Evolutionary conservation across 2,329 filamentous ascomycete species (phyloP).

Genomic region (Hymenotorrendiella dingleyae): DNA sequence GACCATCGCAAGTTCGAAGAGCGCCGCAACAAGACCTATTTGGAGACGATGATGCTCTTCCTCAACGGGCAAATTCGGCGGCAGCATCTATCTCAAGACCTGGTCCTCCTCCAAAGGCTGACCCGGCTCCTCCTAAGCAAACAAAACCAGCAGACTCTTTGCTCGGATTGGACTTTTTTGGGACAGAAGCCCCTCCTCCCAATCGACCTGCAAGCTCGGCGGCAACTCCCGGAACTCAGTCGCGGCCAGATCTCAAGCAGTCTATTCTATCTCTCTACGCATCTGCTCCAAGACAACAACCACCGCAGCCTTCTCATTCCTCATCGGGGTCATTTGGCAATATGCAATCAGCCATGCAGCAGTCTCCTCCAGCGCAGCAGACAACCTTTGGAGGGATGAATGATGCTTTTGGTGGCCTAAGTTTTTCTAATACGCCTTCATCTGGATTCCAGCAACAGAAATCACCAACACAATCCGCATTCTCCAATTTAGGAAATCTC

Average conservation of each 20-base stretch:
- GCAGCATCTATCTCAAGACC: slow-evolving; percentile 51
- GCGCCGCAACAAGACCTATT: slow-evolving; percentile 71
- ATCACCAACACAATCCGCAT: slow-evolving; percentile 39
- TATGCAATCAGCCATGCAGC: slow-evolving; percentile 53
- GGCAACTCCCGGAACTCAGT: slow-evolving; percentile 58
- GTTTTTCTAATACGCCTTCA: slow-evolving; percentile 45
- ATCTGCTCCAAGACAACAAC: slow-evolving; percentile 71
- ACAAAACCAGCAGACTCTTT: slow-evolving; percentile 79
- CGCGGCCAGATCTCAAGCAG: slow-evolving; percentile 89
- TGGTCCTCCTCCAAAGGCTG: slow-evolving; percentile 50
- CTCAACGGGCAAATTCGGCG: slow-evolving; percentile 66
- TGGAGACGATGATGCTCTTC: slow-evolving; percentile 62
- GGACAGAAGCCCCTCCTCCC: slow-evolving; percentile 62
- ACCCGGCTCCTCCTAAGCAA: slow-evolving; percentile 58
- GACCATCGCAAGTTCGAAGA: slow-evolving; percentile 30
- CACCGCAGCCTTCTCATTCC: slow-evolving; percentile 49
- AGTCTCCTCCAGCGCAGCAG: slow-evolving; percentile 28
- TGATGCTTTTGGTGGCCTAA: slow-evolving; percentile 73
- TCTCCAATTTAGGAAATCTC: slow-evolving; percentile 41
- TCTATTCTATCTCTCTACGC: slow-evolving; percentile 95
- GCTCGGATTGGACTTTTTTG: slow-evolving; percentile 88
- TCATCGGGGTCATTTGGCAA: slow-evolving; percentile 61
- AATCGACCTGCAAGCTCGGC: slow-evolving; percentile 77
- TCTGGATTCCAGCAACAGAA: slow-evolving; percentile 30
- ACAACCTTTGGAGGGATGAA: slow-evolving; percentile 52